These are phyloP conservation scores for Fusarium oxysporum DNA, from an alignment of 2,329 filamentous ascomycete genomes.

Conservation along the genomic window DNA sequence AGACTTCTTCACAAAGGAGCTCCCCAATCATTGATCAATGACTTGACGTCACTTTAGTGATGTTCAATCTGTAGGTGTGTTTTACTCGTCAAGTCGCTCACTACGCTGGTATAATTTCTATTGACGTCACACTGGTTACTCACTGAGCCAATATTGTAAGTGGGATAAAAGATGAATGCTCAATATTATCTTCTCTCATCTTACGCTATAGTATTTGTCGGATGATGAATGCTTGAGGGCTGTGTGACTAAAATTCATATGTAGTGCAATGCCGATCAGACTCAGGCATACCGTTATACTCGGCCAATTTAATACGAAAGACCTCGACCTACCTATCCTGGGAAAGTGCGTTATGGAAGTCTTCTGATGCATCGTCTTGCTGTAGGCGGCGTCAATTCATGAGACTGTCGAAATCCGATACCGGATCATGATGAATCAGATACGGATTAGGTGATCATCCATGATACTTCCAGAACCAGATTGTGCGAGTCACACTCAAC, in stretches of 20 bases:
- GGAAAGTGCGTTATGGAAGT: fast-evolving
- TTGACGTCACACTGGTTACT: too few species aligned
- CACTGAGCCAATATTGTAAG: background rate
- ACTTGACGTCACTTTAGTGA: fast-evolving
- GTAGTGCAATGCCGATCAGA: too few species aligned
- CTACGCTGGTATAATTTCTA: fast-evolving
- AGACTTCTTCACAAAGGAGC: fast-evolving
- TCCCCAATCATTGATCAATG: fast-evolving
- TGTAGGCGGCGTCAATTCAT: fast-evolving
- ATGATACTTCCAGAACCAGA: background rate
- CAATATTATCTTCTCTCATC: fast-evolving
- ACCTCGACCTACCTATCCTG: fast-evolving
- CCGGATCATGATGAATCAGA: background rate
- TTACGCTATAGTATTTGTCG: fast-evolving
- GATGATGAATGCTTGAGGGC: fast-evolving
- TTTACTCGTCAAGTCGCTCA: fast-evolving
- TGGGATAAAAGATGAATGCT: fast-evolving
- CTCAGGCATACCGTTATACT: too few species aligned
- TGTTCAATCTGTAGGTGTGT: fast-evolving
- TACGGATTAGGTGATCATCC: background rate
- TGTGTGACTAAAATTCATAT: background rate
- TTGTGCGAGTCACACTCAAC: background rate
- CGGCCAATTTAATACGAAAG: background rate
- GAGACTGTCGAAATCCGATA: background rate
- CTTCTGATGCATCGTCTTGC: fast-evolving